phyloP scores from a whole-genome alignment of 257 asterid genomes.

The Solanum boliviense region DNA sequence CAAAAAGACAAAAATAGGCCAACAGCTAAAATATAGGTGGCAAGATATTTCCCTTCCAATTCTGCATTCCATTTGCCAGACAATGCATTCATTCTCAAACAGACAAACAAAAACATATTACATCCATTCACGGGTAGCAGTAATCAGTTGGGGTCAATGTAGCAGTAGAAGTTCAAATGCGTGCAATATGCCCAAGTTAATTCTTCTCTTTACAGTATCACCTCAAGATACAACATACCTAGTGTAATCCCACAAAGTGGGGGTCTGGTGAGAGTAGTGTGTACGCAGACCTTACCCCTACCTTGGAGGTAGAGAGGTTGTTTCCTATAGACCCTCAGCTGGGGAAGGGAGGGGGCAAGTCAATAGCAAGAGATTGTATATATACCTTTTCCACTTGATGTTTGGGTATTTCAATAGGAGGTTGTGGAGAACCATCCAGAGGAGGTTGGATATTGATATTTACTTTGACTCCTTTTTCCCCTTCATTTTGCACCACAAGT shows the following conservation, averaged over 20 bases:
- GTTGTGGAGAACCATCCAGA: constrained; percentile 7
- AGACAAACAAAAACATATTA: background rate
- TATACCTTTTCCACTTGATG: constrained; percentile 35
- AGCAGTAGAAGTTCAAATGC: background rate
- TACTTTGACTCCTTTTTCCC: constrained; percentile 34
- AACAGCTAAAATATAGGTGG: background rate
- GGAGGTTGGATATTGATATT: constrained; percentile 23
- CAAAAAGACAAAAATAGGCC: background rate
- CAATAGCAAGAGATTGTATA: constrained; percentile 3
- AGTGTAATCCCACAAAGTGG: background rate
- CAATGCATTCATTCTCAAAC: background rate
- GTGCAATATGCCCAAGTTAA: background rate
- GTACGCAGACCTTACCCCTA: background rate
- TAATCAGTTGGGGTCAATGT: background rate
- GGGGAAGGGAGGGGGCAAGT: background rate
- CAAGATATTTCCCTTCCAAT: background rate
- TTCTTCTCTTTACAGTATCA: background rate
- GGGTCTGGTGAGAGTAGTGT: background rate
- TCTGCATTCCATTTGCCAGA: background rate
- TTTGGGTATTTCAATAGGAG: constrained; percentile 25
- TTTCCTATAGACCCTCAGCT: background rate
- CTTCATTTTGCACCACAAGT: constrained; percentile 45
- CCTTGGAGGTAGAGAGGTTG: background rate
- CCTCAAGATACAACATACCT: background rate
- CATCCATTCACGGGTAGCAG: background rate